Evolutionary conservation across 371 early-diverging fungal genomes (phyloP).

Genomic region (Haplosporangium sp.): DNA sequence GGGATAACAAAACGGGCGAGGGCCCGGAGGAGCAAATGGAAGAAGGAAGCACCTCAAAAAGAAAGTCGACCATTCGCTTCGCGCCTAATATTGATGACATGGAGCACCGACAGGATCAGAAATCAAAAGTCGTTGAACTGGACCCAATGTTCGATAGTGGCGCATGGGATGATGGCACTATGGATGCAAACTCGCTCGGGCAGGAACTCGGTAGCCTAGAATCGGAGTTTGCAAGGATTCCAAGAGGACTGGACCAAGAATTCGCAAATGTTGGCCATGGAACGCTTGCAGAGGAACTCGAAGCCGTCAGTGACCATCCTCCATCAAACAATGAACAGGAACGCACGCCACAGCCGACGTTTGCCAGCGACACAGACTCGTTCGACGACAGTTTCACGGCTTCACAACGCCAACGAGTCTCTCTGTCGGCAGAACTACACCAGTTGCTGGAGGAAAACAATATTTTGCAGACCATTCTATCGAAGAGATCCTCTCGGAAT

Average conservation of each 20-base stretch:
- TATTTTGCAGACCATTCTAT: constrained; percentile 34
- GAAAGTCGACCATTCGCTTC: not conserved
- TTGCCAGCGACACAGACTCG: not conserved
- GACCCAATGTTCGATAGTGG: constrained; percentile 27
- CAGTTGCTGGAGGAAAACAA: constrained; percentile 43
- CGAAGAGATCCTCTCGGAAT: constrained; percentile 15
- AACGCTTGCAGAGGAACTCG: constrained; percentile 24
- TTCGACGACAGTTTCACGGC: constrained; percentile 1
- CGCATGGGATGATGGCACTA: not conserved
- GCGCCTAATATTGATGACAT: not conserved
- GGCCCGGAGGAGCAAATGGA: constrained; percentile 14
- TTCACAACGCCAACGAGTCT: constrained; percentile 22
- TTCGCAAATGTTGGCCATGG: constrained; percentile 8
- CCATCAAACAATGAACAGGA: not conserved
- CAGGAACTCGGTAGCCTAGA: constrained; percentile 15
- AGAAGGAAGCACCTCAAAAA: not conserved
- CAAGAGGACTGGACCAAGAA: constrained; percentile 10
- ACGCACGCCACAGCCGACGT: not conserved
- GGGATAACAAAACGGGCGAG: constrained; percentile 47
- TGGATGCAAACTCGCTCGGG: constrained; percentile 18
- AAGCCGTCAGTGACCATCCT: not conserved
- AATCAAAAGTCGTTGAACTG: constrained; percentile 10
- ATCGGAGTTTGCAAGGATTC: not conserved
- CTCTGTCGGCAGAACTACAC: constrained; percentile 41
- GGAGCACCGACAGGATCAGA: not conserved